A percentile compares a stretch with the other conserved stretches of the same genome.
phyloP scores from a whole-genome alignment of 305 asterid genomes.

The Fraxinus ornus region DNA sequence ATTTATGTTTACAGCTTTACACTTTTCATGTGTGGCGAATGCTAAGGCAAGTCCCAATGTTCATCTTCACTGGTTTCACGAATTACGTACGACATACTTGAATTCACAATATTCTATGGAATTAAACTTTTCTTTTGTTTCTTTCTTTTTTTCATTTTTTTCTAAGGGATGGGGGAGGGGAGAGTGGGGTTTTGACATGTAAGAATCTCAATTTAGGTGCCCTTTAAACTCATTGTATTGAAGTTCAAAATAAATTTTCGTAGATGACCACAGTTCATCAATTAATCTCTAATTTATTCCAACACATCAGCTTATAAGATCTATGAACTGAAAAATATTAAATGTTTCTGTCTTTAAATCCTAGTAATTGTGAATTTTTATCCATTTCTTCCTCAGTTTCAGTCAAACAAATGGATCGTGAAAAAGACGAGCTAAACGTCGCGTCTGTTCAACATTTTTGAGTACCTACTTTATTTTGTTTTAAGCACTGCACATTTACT shows the following conservation, averaged over 20 bases:
- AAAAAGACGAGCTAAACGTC: not conserved
- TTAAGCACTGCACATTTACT: conserved; percentile 8
- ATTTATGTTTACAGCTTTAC: not conserved
- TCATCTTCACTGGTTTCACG: not conserved
- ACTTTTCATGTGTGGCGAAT: not conserved
- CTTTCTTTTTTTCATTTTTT: not conserved
- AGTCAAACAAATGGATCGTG: not conserved
- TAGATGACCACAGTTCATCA: not conserved
- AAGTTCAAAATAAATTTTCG: not conserved
- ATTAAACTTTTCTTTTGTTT: not conserved
- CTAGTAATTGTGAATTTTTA: not conserved
- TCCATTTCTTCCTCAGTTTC: not conserved
- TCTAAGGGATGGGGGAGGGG: not conserved
- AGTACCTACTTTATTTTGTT: not conserved
- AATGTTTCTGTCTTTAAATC: not conserved
- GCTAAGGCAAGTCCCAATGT: not conserved
- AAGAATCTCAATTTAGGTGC: not conserved
- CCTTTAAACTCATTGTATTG: not conserved
- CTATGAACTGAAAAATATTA: not conserved
- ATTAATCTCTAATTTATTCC: not conserved
- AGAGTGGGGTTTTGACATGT: not conserved
- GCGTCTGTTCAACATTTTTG: not conserved
- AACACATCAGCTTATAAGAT: not conserved
- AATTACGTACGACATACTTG: not conserved
- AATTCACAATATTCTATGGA: not conserved